Evolutionary conservation across 2,329 filamentous ascomycete species (phyloP).

Genomic region (Hortaea werneckii): DNA sequence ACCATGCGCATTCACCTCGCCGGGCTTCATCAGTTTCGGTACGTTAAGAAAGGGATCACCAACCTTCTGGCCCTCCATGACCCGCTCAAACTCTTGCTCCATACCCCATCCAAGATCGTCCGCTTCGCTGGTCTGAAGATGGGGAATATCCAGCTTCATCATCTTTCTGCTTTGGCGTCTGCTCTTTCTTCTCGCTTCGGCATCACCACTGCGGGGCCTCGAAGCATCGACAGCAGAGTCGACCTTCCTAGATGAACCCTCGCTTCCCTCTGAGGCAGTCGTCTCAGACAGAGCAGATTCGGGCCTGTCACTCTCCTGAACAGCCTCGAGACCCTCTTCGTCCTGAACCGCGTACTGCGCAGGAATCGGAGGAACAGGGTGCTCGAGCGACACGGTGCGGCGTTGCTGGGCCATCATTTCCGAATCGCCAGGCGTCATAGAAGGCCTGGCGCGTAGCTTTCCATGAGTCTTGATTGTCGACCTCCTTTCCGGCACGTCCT

Average conservation of each 20-base stretch:
- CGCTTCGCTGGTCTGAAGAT: slow-evolving; percentile 60
- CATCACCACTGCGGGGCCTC: neutral
- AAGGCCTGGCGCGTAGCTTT: slow-evolving; percentile 79
- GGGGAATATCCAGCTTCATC: slow-evolving; percentile 46
- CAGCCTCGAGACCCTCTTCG: slow-evolving; percentile 6
- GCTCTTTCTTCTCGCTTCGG: neutral
- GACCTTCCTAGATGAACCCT: slow-evolving; percentile 14
- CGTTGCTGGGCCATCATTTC: slow-evolving; percentile 77
- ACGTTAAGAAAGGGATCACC: slow-evolving; percentile 32
- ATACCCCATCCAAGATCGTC: slow-evolving; percentile 74
- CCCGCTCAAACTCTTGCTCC: slow-evolving; percentile 85
- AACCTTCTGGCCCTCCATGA: slow-evolving; percentile 97
- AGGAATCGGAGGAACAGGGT: slow-evolving; percentile 24
- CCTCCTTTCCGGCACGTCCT: slow-evolving; percentile 61
- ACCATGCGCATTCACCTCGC: neutral
- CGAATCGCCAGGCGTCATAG: slow-evolving; percentile 75
- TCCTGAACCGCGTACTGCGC: slow-evolving; percentile 13
- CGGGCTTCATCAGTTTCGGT: slow-evolving; percentile 10
- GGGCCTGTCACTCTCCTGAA: neutral
- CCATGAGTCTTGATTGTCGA: slow-evolving; percentile 83
- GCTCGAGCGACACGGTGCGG: slow-evolving; percentile 70
- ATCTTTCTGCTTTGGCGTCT: slow-evolving; percentile 3
- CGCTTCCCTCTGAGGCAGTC: slow-evolving; percentile 16
- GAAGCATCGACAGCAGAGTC: slow-evolving; percentile 15
- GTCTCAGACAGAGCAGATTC: slow-evolving; percentile 1